phyloP scores from a whole-genome alignment of 2,329 filamentous ascomycete species.

The Penicillium sp. region DNA sequence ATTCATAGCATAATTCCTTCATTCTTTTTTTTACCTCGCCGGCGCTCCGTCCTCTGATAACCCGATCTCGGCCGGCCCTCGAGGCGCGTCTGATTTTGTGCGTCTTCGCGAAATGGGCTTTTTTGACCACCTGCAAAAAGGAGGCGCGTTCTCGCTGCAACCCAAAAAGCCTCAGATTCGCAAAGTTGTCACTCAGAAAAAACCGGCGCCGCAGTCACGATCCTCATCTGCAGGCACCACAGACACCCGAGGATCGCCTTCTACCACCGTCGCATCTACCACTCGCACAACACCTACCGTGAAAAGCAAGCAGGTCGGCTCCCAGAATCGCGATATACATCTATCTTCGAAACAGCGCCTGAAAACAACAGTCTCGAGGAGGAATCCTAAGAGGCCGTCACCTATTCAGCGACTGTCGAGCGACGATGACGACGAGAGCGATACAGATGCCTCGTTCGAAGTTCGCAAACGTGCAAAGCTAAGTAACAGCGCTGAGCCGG shows the following conservation, averaged over 20 bases:
- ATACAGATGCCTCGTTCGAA: constrained; percentile 39
- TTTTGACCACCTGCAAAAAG: constrained; percentile 44
- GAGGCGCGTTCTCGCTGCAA: constrained; percentile 39
- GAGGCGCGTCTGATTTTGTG: constrained; percentile 1
- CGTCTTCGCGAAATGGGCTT: constrained; percentile 34
- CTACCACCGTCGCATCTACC: neutral
- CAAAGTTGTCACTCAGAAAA: constrained; percentile 36
- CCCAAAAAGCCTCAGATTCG: constrained; percentile 40
- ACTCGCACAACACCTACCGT: neutral
- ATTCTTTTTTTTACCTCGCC: neutral
- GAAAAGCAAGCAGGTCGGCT: constrained; percentile 22
- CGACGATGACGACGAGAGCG: constrained; percentile 39
- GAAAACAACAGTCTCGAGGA: constrained; percentile 23
- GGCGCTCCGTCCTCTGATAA: constrained; percentile 9
- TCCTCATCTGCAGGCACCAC: constrained; percentile 22
- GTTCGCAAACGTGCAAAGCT: constrained; percentile 41
- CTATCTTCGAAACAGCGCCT: constrained; percentile 27
- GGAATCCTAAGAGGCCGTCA: constrained; percentile 35
- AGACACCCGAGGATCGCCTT: constrained; percentile 13
- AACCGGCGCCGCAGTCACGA: constrained; percentile 27
- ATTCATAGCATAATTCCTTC: constrained; percentile 16
- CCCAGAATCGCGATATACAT: neutral
- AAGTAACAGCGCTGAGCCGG: constrained; percentile 40
- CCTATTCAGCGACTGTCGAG: constrained; percentile 38
- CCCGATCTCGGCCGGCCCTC: constrained; percentile 1